Percentiles rank a stretch among this genome's conserved stretches.
Conservation (phyloP, 1,139 yeast species). For the Geotrichum aggregatum region DNA sequence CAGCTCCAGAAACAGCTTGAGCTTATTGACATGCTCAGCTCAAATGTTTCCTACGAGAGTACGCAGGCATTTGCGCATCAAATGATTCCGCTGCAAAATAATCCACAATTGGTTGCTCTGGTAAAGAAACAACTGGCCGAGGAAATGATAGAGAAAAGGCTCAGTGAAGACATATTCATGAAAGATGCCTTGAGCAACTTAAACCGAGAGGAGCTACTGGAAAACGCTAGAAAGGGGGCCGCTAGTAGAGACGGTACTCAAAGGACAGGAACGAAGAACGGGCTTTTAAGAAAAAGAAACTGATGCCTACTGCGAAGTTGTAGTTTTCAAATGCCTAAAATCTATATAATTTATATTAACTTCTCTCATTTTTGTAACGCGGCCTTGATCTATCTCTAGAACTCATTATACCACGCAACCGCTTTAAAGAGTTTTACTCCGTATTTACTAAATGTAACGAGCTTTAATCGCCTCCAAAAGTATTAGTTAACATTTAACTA, state of each 20-base stretch:
- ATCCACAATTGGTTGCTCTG: conserved; percentile 1
- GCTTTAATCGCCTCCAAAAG: too few relatives aligned
- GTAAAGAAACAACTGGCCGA: conserved; percentile 11
- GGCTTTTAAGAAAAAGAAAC: neutral
- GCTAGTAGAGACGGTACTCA: neutral
- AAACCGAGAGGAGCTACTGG: conserved; percentile 1
- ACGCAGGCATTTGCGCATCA: conserved; percentile 18
- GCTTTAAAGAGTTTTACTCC: too few relatives aligned
- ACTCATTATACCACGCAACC: too few relatives aligned
- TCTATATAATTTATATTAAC: too few relatives aligned
- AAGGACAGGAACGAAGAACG: neutral
- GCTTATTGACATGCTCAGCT: conserved; percentile 14
- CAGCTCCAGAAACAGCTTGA: conserved; percentile 16
- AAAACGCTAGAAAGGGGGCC: neutral
- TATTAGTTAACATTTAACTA: too few relatives aligned
- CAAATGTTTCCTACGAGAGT: conserved; percentile 15
- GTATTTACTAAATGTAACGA: too few relatives aligned
- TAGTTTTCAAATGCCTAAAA: too few relatives aligned
- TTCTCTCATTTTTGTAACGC: too few relatives aligned
- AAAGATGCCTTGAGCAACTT: conserved; percentile 18
- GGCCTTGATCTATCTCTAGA: too few relatives aligned
- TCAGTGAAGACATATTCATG: conserved; percentile 17
- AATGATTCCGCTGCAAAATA: conserved; percentile 15
- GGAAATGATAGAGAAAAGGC: conserved; percentile 17
- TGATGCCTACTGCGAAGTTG: neutral